Evolutionary conservation across 2,329 filamentous ascomycete genomes (phyloP).

Genomic region (Diaporthe sp.): DNA sequence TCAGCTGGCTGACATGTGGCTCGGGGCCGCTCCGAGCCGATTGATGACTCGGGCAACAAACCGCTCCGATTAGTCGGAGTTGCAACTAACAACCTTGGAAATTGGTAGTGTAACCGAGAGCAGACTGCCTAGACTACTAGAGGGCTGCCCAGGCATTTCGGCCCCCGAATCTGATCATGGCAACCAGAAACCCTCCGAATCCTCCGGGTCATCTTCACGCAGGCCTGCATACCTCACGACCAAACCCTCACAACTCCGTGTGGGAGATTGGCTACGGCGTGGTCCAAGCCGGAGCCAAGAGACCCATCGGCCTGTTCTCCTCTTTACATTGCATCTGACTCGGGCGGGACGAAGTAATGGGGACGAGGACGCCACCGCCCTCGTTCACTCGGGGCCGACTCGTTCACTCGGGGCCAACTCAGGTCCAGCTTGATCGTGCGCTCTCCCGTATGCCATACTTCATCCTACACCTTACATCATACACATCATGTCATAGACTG

Average conservation of each 20-base stretch:
- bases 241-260: neutral
- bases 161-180: neutral
- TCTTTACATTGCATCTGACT: constrained; percentile 9
- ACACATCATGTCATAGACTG: neutral
- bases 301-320: neutral
- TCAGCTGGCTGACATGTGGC: constrained; percentile 14
- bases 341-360: neutral
- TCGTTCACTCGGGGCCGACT: too few relatives aligned
- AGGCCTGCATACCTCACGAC: neutral
- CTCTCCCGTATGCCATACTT: neutral
- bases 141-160: neutral
- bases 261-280: neutral
- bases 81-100: neutral
- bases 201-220: neutral
- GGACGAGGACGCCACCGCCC: neutral
- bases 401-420: neutral
- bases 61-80: neutral
- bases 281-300: neutral
- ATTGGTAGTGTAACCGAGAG: neutral
- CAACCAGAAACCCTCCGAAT: neutral
- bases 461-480: neutral
- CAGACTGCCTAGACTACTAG: neutral
- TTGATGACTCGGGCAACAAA: constrained; percentile 17
- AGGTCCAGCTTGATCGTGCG: neutral
- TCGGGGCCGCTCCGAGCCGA: neutral